Evolutionary conservation across 805 yeast species (phyloP).

Genomic region (Spencermartinsiella europaea): DNA sequence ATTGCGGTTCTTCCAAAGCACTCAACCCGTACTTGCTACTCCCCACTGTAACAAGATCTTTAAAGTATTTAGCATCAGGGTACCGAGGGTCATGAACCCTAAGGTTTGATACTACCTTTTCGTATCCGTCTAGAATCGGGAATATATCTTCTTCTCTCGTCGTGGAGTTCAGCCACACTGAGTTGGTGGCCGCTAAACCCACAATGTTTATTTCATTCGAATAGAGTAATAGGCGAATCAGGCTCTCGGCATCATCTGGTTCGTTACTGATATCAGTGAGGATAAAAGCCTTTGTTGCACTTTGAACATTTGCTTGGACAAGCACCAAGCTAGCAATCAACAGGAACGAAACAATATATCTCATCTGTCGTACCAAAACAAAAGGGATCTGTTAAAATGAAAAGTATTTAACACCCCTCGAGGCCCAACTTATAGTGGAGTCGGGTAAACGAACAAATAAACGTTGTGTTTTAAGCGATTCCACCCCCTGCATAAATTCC

Average conservation of each 20-base stretch:
- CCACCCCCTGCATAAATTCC: no score
- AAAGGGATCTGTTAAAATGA: no score
- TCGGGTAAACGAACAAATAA: no score
- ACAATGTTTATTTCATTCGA: not conserved
- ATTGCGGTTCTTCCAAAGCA: not conserved
- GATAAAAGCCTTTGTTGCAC: not conserved
- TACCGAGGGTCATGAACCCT: not conserved
- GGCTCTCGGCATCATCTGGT: constrained; percentile 3
- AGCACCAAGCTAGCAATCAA: no score
- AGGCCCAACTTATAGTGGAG: no score
- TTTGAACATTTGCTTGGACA: no score
- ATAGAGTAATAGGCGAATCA: not conserved
- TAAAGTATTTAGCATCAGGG: not conserved
- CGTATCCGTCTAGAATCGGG: not conserved
- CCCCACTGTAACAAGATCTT: not conserved
- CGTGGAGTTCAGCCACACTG: not conserved
- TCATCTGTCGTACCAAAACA: no score
- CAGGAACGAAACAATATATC: no score
- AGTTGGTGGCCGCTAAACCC: not conserved
- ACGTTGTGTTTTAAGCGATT: no score
- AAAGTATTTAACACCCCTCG: no score
- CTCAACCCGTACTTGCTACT: not conserved
- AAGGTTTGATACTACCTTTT: not conserved
- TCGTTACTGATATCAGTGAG: not conserved
- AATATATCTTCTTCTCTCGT: not conserved